Evolutionary conservation across 2,329 filamentous ascomycete species (phyloP).

Genomic region (Ophiostoma pallidulum): DNA sequence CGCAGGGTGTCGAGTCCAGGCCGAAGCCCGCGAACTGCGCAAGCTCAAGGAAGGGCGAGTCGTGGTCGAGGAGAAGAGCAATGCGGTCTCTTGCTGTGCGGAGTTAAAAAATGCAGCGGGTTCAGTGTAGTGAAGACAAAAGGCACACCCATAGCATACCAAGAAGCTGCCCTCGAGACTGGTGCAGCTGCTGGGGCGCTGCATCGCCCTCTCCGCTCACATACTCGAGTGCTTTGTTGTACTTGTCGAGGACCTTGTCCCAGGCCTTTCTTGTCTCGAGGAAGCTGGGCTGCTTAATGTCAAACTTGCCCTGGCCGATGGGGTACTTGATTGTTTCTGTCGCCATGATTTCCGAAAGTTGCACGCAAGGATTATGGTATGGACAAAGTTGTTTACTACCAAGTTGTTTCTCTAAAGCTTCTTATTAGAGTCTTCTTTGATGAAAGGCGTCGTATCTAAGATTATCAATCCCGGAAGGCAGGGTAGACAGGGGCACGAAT

Average conservation of each 20-base stretch:
- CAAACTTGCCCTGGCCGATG: no score
- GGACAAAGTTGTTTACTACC: no score
- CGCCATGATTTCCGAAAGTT: no score
- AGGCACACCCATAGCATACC: neutral
- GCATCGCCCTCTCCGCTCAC: neutral
- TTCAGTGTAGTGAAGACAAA: neutral
- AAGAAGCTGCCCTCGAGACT: neutral
- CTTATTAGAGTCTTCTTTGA: no score
- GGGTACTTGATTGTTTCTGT: no score
- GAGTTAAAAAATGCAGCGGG: neutral
- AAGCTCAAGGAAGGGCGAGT: conserved; percentile 1
- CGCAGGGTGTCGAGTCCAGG: conserved; percentile 1
- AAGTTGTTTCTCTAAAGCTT: no score
- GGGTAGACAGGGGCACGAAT: no score
- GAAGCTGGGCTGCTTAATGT: no score
- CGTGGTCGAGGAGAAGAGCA: neutral
- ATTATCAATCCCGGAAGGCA: no score
- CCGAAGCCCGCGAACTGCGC: neutral
- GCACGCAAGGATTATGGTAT: no score
- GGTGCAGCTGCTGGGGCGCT: neutral
- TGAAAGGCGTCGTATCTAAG: no score
- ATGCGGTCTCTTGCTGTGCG: neutral
- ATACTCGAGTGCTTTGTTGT: neutral
- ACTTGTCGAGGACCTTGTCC: neutral
- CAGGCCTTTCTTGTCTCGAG: conserved; percentile 4